Evolutionary conservation across 495 filamentous ascomycete species (phyloP).

Genomic region (Amphirosellinia nigrospora): DNA sequence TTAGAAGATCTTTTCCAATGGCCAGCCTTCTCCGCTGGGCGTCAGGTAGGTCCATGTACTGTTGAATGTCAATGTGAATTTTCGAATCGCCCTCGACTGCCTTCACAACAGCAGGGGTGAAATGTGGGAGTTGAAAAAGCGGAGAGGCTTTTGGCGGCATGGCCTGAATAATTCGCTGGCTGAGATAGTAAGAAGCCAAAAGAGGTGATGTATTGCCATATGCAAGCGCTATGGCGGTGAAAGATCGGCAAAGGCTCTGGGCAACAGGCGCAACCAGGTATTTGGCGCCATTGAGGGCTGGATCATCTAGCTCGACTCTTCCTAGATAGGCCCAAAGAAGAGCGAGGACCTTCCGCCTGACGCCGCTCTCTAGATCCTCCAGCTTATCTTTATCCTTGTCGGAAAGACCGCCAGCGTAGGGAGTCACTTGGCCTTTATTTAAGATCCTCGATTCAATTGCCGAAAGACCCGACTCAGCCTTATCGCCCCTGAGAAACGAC

Average conservation of each 20-base stretch:
- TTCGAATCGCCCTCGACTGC: conserved; percentile 78
- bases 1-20: conserved; percentile 73
- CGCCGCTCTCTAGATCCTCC: conserved; percentile 69
- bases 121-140: conserved; percentile 88
- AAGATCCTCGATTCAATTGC: conserved; percentile 82
- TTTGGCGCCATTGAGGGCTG: conserved; percentile 73
- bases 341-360: conserved; percentile 82
- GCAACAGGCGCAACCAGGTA: conserved; percentile 84
- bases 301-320: conserved; percentile 76
- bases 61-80: conserved; percentile 77
- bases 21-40: conserved; percentile 71
- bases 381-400: conserved; percentile 74
- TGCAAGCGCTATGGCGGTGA: conserved; percentile 82
- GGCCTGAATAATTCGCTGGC: conserved; percentile 89
- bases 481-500: conserved; percentile 68
- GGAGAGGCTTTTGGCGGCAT: conserved; percentile 81
- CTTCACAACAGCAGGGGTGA: conserved; percentile 76
- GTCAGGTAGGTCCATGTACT: conserved; percentile 84
- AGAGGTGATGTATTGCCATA: conserved; percentile 84
- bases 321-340: conserved; percentile 95
- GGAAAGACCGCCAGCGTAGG: conserved; percentile 62
- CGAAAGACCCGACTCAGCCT: conserved; percentile 73
- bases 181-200: conserved; percentile 78
- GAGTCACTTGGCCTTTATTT: conserved; percentile 57
- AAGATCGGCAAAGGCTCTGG: conserved; percentile 81